Evolutionary conservation across 805 yeast species (phyloP), one percentile per base, ranked within the genome.

Genomic region (Hanseniaspora lindneri): DNA sequence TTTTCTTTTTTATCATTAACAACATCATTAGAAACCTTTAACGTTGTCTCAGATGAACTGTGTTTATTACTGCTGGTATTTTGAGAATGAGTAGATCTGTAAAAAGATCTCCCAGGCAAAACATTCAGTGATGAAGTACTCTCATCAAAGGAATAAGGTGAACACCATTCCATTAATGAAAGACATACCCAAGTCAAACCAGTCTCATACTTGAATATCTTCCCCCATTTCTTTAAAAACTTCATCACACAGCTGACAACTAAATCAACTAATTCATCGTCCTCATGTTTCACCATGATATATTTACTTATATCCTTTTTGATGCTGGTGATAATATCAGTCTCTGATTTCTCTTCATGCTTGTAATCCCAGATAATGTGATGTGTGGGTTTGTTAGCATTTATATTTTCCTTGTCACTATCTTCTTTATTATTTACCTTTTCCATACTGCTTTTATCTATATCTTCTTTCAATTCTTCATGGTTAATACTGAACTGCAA

Each of bases 111-210:
- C 3, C 51, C 51, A 2, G 51, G 51, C 6, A 48, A 29, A 19
- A 48, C 51, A n/a, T 39, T 39, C 21, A 46, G 28, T 6, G 29
- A 19, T 10, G 17, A 4, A 2, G 16, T 21, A 11, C 30, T 37
- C 14, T 30, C 14, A 3, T 36, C 35, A 41, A 13, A 20, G 32
- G 36, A 3, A 17, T 17, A 37, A 17, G 51, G 85, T 5, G 94
- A 88, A 28, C 77, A 73, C 95, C 95, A 87, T 61, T 86, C 95
- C 0, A 95, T 89, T 39, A 88, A 65, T 10, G 86, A 87, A 28
- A 85, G 65, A 0, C 95, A 96, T 17, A 84, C 75, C 95, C 95
- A 87, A 2, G 89, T 73, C 56, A 87, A 69, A 0, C 94, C 88
- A 39, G 80, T 72, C 61, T 85, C 92, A 60, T 88, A 88, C 55